Base-by-base conservation (phyloP, 148 eudicot genomes). In the Drosera capensis region DNA sequence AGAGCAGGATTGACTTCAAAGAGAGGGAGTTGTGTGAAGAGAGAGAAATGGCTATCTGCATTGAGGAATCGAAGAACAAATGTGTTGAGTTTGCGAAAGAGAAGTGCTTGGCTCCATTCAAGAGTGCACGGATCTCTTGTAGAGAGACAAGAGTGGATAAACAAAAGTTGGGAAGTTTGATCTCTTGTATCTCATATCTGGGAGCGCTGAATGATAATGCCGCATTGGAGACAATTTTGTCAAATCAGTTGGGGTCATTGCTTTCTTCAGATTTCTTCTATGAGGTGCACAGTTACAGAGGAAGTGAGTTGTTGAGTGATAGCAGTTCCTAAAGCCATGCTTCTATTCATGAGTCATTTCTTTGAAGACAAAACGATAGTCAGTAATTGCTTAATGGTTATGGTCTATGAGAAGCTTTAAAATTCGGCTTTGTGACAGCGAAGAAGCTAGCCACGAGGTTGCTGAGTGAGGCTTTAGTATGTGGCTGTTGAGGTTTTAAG, bases 11-110 rank as follows among this genome's bases (percentile, higher is more conserved):
- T 2, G 75, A 68, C 23, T 68, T 55, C 16, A 48, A 28, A 0
- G 77, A 76, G 30, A 65, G 85, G 54, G 77, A 44, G 20, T 49
- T 55, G 53, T 83, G 88, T 20, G 94, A 84, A 46, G 90, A 74
- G 70, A 55, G 63, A 18, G 94, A 80, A 54, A 77, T 70, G 75
- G 58, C 41, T 7, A 57, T 14, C 7, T 84, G 85, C 29, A 25
- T 84, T 40, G 54, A 55, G 13, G 71, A 52, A 8, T 57, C 79
- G 3, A 69, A 51, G 34, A 77, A 25, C 0, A 74, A 52, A 39
- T 80, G 90, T 38, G 54, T 25, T 5, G 52, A 46, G 0, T 71
- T 74, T 43, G 79, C 77, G 5, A 52, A 52, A 34, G 74, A 62
- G 39, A 84, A 74, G 73, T 71, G 79, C 23, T 25, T 23, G 52